Evolutionary conservation across 768 basidiomycete genomes (phyloP).

Genomic region (Pulveroboletus ravenelii): DNA sequence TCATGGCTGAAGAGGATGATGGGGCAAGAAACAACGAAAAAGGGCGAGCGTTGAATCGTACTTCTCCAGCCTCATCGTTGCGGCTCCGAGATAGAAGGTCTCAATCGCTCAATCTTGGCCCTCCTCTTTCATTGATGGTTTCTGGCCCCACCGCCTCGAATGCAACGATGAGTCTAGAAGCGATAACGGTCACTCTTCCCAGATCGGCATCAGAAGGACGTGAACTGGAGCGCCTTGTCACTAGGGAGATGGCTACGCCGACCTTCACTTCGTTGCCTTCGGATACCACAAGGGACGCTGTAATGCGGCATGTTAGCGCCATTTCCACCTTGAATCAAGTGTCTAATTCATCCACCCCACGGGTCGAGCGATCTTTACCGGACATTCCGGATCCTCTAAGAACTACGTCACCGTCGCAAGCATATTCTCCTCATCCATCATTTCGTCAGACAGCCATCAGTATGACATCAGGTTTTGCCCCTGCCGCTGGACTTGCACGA

Average conservation of each 20-base stretch:
- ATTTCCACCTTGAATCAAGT: conserved; percentile 18
- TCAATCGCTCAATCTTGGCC: conserved; percentile 54
- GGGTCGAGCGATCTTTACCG: conserved; percentile 27
- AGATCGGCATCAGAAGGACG: conserved; percentile 25
- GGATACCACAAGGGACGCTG: conserved; percentile 23
- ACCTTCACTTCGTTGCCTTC: conserved; percentile 34
- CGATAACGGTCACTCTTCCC: conserved; percentile 26
- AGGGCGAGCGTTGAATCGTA: conserved; percentile 15
- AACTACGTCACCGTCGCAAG: conserved; percentile 1
- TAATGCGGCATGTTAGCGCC: conserved; percentile 21
- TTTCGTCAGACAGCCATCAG: conserved; percentile 68
- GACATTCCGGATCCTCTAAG: conserved; percentile 25
- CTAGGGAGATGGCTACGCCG: conserved; percentile 38
- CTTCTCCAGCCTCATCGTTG: conserved; percentile 43
- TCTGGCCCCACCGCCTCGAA: conserved; percentile 22
- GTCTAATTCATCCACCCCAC: conserved; percentile 26
- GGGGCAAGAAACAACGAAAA: conserved; percentile 20
- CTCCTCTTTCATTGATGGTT: conserved; percentile 29
- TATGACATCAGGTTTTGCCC: conserved; percentile 62
- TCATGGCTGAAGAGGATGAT: conserved; percentile 59
- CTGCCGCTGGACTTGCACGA: conserved; percentile 70
- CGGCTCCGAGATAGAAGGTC: conserved; percentile 56
- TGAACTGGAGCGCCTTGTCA: conserved; percentile 41
- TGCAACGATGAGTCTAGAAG: conserved; percentile 30
- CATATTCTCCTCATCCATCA: conserved; percentile 26